phyloP scores from a whole-genome alignment of 2,329 filamentous ascomycete species.

The Microdochium trichocladiopsis region DNA sequence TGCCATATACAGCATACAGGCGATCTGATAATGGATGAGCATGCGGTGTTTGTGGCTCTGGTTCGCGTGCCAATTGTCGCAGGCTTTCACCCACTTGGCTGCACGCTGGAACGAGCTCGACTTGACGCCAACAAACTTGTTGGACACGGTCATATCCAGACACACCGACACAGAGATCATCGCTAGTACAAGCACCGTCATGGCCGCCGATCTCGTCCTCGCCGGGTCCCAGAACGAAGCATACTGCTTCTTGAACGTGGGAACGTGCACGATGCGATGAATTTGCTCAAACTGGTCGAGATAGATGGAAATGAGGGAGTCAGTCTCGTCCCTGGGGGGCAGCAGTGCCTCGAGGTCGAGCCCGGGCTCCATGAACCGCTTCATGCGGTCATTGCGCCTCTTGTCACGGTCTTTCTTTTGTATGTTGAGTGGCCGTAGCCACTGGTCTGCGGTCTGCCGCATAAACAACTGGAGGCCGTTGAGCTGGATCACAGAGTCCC shows the following conservation, averaged over 20 bases:
- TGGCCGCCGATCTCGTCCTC: slow-evolving; percentile 39
- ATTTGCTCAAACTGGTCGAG: slow-evolving; percentile 49
- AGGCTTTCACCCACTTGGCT: slow-evolving; percentile 48
- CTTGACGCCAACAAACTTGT: slow-evolving; percentile 51
- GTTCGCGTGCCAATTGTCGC: slow-evolving; percentile 43
- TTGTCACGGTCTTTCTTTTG: slow-evolving; percentile 49
- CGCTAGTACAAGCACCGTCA: slow-evolving; percentile 50
- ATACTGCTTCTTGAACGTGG: slow-evolving; percentile 50
- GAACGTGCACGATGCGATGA: slow-evolving; percentile 51
- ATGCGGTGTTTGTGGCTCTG: slow-evolving; percentile 57
- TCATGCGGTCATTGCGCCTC: slow-evolving; percentile 44
- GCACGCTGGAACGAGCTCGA: slow-evolving; percentile 48
- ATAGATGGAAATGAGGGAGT: slow-evolving; percentile 41
- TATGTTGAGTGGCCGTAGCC: slow-evolving; percentile 50
- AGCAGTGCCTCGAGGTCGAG: slow-evolving; percentile 41
- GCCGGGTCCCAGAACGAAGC: slow-evolving; percentile 44
- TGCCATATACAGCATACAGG: slow-evolving; percentile 51
- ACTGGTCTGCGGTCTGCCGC: slow-evolving; percentile 55
- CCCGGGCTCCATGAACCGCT: slow-evolving; percentile 39
- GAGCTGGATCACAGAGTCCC: slow-evolving; percentile 50
- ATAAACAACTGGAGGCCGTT: slow-evolving; percentile 52
- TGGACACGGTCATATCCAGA: slow-evolving; percentile 41
- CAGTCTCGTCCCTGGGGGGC: slow-evolving; percentile 38
- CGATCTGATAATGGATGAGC: slow-evolving; percentile 54
- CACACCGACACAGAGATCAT: slow-evolving; percentile 55